A percentile compares a stretch with the other conserved stretches of the same genome.
phyloP scores from a whole-genome alignment of 2,329 filamentous ascomycete species.

The Claviceps arundinis region DNA sequence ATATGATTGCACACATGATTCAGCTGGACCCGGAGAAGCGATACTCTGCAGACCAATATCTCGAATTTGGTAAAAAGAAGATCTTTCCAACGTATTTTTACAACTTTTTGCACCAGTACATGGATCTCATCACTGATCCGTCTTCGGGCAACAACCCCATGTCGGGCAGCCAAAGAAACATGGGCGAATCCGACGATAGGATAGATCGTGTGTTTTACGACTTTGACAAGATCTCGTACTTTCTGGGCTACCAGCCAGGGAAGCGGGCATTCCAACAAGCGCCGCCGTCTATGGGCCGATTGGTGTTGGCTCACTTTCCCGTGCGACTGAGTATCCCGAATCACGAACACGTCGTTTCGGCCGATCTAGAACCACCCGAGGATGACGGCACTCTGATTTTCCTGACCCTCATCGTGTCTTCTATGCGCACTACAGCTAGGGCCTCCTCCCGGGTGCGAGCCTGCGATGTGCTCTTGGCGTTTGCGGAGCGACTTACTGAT shows the following conservation, averaged over 20 bases:
- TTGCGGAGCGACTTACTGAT: slow-evolving; percentile 81
- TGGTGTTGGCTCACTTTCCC: slow-evolving; percentile 56
- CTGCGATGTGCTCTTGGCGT: slow-evolving; percentile 82
- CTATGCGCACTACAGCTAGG: slow-evolving; percentile 76
- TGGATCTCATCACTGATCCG: slow-evolving; percentile 88
- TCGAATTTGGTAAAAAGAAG: slow-evolving; percentile 82
- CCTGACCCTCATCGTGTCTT: slow-evolving; percentile 76
- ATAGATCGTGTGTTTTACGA: slow-evolving; percentile 89
- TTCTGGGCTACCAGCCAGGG: slow-evolving; percentile 61
- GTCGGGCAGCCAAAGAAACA: slow-evolving; percentile 52
- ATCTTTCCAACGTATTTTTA: slow-evolving; percentile 97
- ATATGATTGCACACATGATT: slow-evolving; percentile 92
- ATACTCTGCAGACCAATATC: slow-evolving; percentile 85
- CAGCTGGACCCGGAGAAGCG: slow-evolving; percentile 83
- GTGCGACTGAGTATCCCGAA: slow-evolving; percentile 78
- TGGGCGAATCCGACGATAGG: slow-evolving; percentile 80
- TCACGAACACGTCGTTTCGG: slow-evolving; percentile 57
- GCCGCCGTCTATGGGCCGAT: slow-evolving; percentile 20
- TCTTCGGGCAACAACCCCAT: slow-evolving; percentile 64
- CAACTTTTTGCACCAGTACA: slow-evolving; percentile 93
- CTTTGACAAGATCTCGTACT: slow-evolving; percentile 96
- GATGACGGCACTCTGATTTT: slow-evolving; percentile 93
- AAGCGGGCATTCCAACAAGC: slow-evolving; percentile 19
- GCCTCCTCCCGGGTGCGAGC: slow-evolving; percentile 78
- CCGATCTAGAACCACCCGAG: slow-evolving; percentile 44